Evolutionary conservation across 805 yeast genomes (phyloP).

Genomic region (Isabelozyma pseudorhagii): DNA sequence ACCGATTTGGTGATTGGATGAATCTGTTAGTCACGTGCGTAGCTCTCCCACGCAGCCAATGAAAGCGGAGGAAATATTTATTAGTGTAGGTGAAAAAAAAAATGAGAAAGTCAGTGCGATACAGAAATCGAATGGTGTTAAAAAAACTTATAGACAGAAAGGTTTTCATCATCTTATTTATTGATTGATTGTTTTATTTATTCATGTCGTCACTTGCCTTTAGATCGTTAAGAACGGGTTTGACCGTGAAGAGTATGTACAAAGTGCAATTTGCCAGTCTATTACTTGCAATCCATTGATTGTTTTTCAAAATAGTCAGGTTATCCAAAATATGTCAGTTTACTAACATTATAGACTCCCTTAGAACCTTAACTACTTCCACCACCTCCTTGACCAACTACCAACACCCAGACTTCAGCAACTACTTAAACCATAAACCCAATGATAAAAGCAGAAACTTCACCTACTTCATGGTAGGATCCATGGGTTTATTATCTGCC

Average conservation of each 20-base stretch:
- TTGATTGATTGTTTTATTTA: not conserved
- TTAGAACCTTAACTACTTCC: slow-evolving; percentile 52
- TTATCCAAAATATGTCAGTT: not conserved
- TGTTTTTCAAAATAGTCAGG: not conserved
- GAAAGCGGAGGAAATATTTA: slow-evolving; percentile 3
- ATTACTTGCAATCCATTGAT: slow-evolving; percentile 1
- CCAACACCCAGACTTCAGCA: slow-evolving; percentile 88
- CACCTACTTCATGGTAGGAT: slow-evolving; percentile 97
- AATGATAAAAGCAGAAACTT: slow-evolving; percentile 76
- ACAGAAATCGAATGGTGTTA: not conserved
- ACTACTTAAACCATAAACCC: slow-evolving; percentile 68
- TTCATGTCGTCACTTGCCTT: slow-evolving; percentile 40
- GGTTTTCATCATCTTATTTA: not conserved
- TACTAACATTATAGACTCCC: slow-evolving; percentile 20
- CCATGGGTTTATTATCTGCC: slow-evolving; percentile 84
- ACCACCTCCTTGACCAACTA: slow-evolving; percentile 66
- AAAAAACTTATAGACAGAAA: too few relatives aligned
- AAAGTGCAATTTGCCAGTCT: slow-evolving; percentile 1
- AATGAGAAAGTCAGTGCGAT: not conserved
- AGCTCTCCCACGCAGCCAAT: slow-evolving; percentile 6
- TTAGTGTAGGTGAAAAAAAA: not conserved
- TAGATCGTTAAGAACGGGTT: slow-evolving; percentile 43
- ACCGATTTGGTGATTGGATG: not conserved
- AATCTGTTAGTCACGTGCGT: not conserved
- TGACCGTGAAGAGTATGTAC: slow-evolving; percentile 39